Conservation (phyloP, 2,329 filamentous ascomycete genomes). For the Apiospora hydei region DNA sequence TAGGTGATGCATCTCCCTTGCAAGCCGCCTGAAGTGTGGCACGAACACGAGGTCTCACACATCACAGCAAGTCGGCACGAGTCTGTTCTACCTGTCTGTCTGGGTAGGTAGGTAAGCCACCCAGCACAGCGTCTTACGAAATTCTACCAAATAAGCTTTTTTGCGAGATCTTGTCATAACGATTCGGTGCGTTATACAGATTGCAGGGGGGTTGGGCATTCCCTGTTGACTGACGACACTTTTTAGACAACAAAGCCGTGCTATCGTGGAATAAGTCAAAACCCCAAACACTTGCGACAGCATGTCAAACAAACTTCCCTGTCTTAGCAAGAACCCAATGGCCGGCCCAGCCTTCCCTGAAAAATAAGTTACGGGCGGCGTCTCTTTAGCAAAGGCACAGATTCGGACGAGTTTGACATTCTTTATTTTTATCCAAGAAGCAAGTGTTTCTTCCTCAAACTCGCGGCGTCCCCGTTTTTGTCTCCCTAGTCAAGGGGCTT, state of each 20-base stretch:
- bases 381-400: neutral
- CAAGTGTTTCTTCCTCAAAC: conserved; percentile 17
- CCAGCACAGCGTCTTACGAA: neutral
- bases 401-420: neutral
- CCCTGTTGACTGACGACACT: neutral
- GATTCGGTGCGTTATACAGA: neutral
- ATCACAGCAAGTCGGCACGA: conserved; percentile 1
- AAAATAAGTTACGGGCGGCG: neutral
- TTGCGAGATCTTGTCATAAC: neutral
- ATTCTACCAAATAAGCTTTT: conserved; percentile 17
- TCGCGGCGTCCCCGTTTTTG: conserved; percentile 18
- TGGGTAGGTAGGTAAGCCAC: neutral
- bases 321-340: neutral
- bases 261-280: conserved; percentile 3
- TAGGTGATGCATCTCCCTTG: neutral
- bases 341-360: neutral
- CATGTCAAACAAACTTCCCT: conserved; percentile 17
- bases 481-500: neutral
- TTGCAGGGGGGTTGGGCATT: neutral
- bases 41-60: conserved; percentile 20
- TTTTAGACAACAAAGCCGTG: neutral
- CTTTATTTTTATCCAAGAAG: conserved; percentile 15
- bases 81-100: neutral
- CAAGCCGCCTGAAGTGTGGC: neutral
- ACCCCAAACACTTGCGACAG: conserved; percentile 4